phyloP scores from a whole-genome alignment of 768 basidiomycete genomes.

The Gautieria morchelliformis region DNA sequence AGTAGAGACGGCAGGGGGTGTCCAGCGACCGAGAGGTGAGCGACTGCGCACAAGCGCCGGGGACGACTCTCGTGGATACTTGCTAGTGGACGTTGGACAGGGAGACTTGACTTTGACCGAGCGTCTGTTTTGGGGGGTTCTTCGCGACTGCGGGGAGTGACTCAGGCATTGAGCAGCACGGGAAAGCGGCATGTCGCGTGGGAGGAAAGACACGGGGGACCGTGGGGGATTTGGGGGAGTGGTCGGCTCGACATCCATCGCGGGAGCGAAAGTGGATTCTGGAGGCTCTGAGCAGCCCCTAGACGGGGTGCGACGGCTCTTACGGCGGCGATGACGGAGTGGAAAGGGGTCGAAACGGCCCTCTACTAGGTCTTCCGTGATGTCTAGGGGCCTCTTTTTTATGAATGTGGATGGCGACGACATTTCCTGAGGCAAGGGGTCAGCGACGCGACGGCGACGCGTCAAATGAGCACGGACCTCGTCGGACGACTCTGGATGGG shows the following conservation, averaged over 20 bases:
- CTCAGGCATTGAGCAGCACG: neutral
- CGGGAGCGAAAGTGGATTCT: neutral
- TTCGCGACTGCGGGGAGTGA: neutral
- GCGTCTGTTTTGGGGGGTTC: neutral
- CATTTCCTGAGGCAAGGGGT: neutral
- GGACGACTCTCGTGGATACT: neutral
- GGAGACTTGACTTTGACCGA: neutral
- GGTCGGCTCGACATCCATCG: neutral
- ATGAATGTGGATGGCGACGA: neutral
- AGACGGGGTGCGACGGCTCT: neutral
- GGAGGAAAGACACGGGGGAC: neutral
- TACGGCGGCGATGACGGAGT: neutral
- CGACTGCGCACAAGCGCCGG: neutral
- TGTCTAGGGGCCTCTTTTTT: conserved; percentile 5
- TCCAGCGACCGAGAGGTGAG: conserved; percentile 2
- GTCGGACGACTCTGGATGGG: neutral
- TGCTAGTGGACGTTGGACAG: neutral
- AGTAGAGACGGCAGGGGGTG: neutral
- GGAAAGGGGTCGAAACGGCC: neutral
- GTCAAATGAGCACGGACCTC: neutral
- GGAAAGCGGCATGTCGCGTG: neutral
- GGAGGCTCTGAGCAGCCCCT: neutral
- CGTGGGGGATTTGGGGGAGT: conserved; percentile 3
- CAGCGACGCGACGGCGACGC: neutral
- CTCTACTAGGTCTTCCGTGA: conserved; percentile 5